These are phyloP conservation scores for Eucalyptus camaldulensis DNA, from an alignment of 345 rosid genomes.

Conservation along the genomic window DNA sequence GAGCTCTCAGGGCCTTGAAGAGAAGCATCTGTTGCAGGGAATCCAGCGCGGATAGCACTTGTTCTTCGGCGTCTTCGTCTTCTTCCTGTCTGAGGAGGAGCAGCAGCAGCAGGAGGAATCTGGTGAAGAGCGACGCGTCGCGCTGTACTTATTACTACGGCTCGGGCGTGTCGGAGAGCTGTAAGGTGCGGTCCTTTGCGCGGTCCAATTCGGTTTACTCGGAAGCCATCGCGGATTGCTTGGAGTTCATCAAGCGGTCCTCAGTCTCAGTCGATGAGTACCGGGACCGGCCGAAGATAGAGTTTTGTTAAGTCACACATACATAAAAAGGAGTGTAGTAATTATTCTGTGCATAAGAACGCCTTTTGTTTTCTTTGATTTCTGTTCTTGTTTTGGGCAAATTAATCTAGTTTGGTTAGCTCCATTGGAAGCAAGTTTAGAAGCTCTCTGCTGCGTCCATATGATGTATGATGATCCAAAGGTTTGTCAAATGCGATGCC, in stretches of 20 bases:
- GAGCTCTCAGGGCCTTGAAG: not conserved
- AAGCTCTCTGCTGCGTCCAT: not conserved
- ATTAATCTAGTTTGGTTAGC: not conserved
- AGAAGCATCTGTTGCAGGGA: not conserved
- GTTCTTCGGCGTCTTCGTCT: not conserved
- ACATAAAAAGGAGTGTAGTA: not conserved
- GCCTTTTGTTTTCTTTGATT: not conserved
- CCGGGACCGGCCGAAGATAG: not conserved
- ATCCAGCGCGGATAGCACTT: not conserved
- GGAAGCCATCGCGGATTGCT: slow-evolving; percentile 9
- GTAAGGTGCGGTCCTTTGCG: not conserved
- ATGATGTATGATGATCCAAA: not conserved
- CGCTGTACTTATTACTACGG: not conserved
- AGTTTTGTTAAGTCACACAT: not conserved
- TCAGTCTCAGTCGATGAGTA: not conserved
- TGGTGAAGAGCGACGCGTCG: not conserved
- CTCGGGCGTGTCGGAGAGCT: not conserved
- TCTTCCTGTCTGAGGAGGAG: not conserved
- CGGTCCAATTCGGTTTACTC: slow-evolving; percentile 7
- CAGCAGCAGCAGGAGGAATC: not conserved
- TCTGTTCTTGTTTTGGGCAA: not conserved
- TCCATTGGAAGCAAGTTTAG: not conserved
- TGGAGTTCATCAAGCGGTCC: slow-evolving; percentile 12
- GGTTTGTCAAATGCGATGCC: not conserved
- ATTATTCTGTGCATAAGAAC: not conserved